Evolutionary conservation across 768 basidiomycete genomes (phyloP).

Genomic region (Amanita brunnescens): DNA sequence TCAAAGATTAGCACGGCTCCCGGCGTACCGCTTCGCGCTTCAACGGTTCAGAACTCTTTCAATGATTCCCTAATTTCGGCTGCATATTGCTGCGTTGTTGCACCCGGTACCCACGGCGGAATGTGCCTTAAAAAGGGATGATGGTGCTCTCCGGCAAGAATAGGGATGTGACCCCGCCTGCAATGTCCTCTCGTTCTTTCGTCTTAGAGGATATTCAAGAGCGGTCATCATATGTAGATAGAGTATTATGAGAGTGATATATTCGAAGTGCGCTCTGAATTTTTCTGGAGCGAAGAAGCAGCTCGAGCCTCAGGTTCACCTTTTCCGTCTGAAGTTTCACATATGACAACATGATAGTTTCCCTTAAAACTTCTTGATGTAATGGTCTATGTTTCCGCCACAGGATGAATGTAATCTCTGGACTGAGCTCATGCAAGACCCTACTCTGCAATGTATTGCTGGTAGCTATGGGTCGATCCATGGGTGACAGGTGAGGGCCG

Average conservation of each 20-base stretch:
- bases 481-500: too few species aligned
- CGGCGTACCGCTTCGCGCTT: too few species aligned
- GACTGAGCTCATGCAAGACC: too few species aligned
- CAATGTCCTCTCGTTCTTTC: neutral
- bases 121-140: slow-evolving; percentile 1
- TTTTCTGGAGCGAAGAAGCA: neutral
- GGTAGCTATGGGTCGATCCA: too few species aligned
- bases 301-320: neutral
- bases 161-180: neutral
- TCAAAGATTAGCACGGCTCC: too few species aligned
- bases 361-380: neutral
- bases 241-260: too few species aligned
- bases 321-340: neutral
- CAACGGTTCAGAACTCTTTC: too few species aligned
- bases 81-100: slow-evolving; percentile 7
- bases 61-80: too few species aligned
- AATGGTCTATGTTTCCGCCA: neutral
- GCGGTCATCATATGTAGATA: neutral
- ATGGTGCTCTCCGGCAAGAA: neutral
- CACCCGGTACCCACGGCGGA: slow-evolving; percentile 9
- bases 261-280: neutral
- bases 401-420: too few species aligned
- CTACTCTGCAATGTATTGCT: too few species aligned
- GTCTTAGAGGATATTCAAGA: neutral
- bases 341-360: neutral